Conservation (phyloP, 345 rosid genomes). For the Excoecaria cochinchinensis region DNA sequence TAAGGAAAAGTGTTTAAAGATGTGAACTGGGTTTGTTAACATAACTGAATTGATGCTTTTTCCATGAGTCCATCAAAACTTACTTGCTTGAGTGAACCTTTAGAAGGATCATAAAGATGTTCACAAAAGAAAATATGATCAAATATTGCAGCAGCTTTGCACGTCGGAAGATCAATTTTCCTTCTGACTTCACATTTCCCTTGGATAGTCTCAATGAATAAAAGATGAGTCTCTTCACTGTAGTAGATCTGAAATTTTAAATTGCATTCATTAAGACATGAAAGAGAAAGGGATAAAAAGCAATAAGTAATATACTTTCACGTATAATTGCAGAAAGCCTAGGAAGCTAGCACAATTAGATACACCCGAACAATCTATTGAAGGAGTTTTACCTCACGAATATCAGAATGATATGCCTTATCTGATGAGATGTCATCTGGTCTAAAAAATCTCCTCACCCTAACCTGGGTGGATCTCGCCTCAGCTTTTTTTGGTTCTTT, state of each 20-base stretch:
- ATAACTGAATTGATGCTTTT: conserved; percentile 2
- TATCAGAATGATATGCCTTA: conserved; percentile 32
- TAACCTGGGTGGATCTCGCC: conserved; percentile 18
- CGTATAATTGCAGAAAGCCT: not conserved
- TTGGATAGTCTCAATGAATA: conserved; percentile 45
- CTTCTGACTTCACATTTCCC: conserved; percentile 89
- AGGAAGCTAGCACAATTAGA: not conserved
- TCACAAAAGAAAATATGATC: conserved; percentile 87
- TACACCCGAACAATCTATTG: not conserved
- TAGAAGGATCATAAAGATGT: conserved; percentile 61
- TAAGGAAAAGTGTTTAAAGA: not conserved
- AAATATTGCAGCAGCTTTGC: conserved; percentile 43
- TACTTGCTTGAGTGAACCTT: conserved; percentile 76
- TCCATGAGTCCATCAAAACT: not conserved
- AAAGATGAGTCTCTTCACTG: conserved; percentile 46
- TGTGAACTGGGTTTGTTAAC: not conserved
- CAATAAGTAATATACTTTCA: not conserved
- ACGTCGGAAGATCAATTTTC: conserved; percentile 57
- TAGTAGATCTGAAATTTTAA: conserved; percentile 60
- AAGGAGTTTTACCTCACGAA: conserved; percentile 26
- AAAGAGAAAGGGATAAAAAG: not conserved
- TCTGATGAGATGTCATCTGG: conserved; percentile 36
- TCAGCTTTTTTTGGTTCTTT: conserved; percentile 8
- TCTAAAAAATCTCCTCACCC: conserved; percentile 28
- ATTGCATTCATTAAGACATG: not conserved